Evolutionary conservation across 1,284 basidiomycete genomes (phyloP).

Genomic region (Ceratobasidium theobromae): DNA sequence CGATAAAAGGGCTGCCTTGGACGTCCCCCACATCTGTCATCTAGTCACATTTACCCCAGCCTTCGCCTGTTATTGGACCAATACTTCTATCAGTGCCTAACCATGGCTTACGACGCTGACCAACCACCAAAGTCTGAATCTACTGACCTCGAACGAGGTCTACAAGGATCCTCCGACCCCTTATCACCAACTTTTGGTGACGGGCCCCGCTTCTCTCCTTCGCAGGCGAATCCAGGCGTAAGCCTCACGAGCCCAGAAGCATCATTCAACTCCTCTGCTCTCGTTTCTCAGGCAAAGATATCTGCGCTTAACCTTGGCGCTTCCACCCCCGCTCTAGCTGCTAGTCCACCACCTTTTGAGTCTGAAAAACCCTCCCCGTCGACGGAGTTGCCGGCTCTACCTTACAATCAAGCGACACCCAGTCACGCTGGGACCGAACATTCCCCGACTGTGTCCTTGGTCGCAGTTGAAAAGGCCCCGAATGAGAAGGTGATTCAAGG

Average conservation of each 20-base stretch:
- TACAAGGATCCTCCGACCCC: conserved; percentile 25
- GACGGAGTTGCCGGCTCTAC: neutral
- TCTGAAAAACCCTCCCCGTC: conserved; percentile 13
- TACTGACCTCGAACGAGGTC: conserved; percentile 20
- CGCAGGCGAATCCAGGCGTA: neutral
- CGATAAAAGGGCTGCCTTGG: conserved; percentile 11
- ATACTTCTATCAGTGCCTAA: neutral
- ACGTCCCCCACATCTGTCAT: neutral
- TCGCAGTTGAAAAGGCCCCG: conserved; percentile 6
- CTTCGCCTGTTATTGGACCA: neutral
- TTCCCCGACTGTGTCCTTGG: conserved; percentile 9
- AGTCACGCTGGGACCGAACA: neutral
- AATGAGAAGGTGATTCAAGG: conserved; percentile 24
- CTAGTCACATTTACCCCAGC: neutral
- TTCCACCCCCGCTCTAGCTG: neutral
- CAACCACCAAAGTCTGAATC: neutral
- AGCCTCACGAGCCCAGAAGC: neutral
- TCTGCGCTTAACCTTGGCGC: conserved; percentile 16
- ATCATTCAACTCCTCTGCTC: neutral
- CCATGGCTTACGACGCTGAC: conserved; percentile 14
- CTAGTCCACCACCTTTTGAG: conserved; percentile 16
- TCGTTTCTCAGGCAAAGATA: conserved; percentile 19
- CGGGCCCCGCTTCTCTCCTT: neutral
- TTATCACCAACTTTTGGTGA: conserved; percentile 22
- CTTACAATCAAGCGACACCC: neutral